phyloP scores from a whole-genome alignment of 257 asterid genomes.

The Asclepias syriaca region DNA sequence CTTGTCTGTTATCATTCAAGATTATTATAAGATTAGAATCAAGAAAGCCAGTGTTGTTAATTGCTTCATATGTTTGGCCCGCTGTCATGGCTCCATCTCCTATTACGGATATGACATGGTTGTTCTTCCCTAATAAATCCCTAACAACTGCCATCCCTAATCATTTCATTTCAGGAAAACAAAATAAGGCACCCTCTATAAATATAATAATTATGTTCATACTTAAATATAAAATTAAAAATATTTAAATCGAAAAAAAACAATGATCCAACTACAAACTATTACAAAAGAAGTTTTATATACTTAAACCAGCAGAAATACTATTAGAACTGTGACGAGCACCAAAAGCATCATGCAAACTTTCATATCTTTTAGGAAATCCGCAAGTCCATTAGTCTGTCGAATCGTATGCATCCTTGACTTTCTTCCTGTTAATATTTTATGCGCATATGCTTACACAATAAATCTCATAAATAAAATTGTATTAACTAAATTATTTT shows the following conservation, averaged over 20 bases:
- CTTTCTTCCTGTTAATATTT: constrained; percentile 68
- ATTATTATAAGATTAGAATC: constrained; percentile 56
- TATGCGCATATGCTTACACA: constrained; percentile 55
- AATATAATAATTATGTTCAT: too few species aligned
- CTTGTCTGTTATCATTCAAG: constrained; percentile 65
- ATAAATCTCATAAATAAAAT: neutral
- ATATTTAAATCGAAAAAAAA: too few species aligned
- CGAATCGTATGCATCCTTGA: constrained; percentile 58
- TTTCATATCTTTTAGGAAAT: constrained; percentile 64
- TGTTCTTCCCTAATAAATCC: constrained; percentile 51
- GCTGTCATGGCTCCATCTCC: constrained; percentile 92
- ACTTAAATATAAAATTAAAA: too few species aligned
- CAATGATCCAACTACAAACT: too few species aligned
- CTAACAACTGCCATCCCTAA: constrained; percentile 69
- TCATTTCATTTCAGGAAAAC: too few species aligned
- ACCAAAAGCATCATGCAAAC: constrained; percentile 7
- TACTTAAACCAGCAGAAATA: too few species aligned
- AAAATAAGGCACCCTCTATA: too few species aligned
- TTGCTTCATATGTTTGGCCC: constrained; percentile 42
- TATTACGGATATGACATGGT: constrained; percentile 60
- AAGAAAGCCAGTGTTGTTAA: constrained; percentile 73
- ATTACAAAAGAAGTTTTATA: too few species aligned
- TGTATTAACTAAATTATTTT: too few species aligned
- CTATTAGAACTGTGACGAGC: too few species aligned
- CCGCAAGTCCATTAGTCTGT: constrained; percentile 67